These are phyloP conservation scores for Aspergillus fischeri DNA, from an alignment of 2,329 filamentous ascomycete genomes.

Conservation along the genomic window DNA sequence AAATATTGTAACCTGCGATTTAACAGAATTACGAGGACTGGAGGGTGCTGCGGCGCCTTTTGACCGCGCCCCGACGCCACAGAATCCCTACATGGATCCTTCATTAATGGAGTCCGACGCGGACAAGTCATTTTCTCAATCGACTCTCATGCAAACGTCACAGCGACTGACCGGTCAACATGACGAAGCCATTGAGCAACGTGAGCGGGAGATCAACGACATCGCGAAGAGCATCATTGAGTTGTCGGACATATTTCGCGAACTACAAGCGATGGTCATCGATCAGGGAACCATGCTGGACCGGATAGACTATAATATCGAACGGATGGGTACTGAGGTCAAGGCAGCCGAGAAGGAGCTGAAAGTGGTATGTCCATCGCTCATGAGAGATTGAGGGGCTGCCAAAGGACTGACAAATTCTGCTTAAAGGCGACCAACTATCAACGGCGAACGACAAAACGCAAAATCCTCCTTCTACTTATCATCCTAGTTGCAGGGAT, in stretches of 20 bases:
- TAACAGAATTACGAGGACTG: slow-evolving; percentile 67
- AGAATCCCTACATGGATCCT: slow-evolving; percentile 73
- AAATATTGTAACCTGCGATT: slow-evolving; percentile 8
- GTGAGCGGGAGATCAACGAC: slow-evolving; percentile 94
- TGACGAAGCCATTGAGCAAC: slow-evolving; percentile 80
- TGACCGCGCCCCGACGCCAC: slow-evolving; percentile 47
- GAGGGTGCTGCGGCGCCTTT: slow-evolving; percentile 56
- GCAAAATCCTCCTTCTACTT: slow-evolving; percentile 88
- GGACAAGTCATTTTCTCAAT: slow-evolving; percentile 87
- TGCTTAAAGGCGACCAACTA: slow-evolving; percentile 66
- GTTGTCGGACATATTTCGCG: slow-evolving; percentile 91
- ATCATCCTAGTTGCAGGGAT: slow-evolving; percentile 78
- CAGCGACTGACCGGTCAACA: slow-evolving; percentile 58
- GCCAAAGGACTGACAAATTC: slow-evolving; percentile 2
- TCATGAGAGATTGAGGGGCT: neutral
- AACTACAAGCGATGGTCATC: slow-evolving; percentile 92
- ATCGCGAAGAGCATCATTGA: slow-evolving; percentile 98
- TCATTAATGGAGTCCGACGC: slow-evolving; percentile 90
- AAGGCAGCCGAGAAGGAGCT: slow-evolving; percentile 92
- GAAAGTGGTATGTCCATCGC: slow-evolving; percentile 56
- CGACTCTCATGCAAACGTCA: slow-evolving; percentile 74
- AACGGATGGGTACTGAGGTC: slow-evolving; percentile 89
- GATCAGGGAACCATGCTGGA: slow-evolving; percentile 88
- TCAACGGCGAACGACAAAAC: slow-evolving; percentile 80
- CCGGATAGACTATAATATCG: slow-evolving; percentile 96